phyloP scores from a whole-genome alignment of 345 rosid genomes.

The Gossypium turneri region DNA sequence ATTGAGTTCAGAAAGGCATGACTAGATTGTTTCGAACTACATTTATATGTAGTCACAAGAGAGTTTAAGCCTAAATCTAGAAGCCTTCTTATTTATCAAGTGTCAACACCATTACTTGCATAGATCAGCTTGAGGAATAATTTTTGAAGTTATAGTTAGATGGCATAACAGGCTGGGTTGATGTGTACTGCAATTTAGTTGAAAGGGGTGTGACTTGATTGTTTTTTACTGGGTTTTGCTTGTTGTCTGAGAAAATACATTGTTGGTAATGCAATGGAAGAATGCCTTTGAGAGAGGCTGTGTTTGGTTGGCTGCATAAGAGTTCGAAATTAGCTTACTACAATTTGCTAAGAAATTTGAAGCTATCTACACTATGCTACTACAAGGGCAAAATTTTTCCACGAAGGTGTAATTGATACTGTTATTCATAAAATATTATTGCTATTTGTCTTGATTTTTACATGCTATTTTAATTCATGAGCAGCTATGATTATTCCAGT shows the following conservation, averaged over 20 bases:
- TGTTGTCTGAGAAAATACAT: neutral
- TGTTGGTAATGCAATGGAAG: no score
- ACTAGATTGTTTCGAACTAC: neutral
- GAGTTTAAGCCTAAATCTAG: neutral
- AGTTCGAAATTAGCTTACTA: neutral
- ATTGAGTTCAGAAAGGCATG: conserved; percentile 3
- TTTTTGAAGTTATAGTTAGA: neutral
- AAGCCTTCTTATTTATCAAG: neutral
- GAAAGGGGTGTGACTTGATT: neutral
- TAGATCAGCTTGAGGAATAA: neutral
- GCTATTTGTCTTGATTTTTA: neutral
- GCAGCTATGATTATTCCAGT: neutral
- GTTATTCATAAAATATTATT: neutral
- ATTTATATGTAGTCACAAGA: neutral
- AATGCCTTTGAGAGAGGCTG: neutral
- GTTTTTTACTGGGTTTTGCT: neutral
- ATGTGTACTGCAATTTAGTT: neutral
- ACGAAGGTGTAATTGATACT: neutral
- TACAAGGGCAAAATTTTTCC: neutral
- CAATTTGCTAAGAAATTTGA: neutral
- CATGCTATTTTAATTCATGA: neutral
- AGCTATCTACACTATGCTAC: neutral
- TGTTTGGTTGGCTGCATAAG: neutral
- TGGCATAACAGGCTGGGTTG: neutral
- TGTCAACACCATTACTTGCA: neutral